phyloP scores from a whole-genome alignment of 1,284 basidiomycete species.

The Cystobasidium slooffiae region DNA sequence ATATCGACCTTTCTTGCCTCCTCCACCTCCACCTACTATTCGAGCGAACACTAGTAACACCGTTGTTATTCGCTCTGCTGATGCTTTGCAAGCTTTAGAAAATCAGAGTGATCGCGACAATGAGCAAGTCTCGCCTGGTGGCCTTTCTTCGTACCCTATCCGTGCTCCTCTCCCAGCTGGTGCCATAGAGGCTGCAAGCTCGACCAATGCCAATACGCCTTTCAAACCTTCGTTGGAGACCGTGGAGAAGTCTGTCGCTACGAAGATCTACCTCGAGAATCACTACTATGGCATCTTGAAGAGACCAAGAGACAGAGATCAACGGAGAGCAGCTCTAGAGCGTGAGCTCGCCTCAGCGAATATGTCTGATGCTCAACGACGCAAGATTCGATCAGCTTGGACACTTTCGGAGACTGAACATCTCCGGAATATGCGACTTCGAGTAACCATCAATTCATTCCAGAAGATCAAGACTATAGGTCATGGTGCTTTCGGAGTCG shows the following conservation, averaged over 20 bases:
- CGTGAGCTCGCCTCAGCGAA: slow-evolving; percentile 77
- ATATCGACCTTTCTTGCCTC: slow-evolving; percentile 36
- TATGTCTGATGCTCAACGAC: slow-evolving; percentile 71
- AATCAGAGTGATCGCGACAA: background rate
- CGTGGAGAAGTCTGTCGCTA: slow-evolving; percentile 87
- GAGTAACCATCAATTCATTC: slow-evolving; percentile 83
- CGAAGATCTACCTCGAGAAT: slow-evolving; percentile 95
- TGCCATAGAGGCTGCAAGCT: background rate
- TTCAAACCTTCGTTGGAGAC: slow-evolving; percentile 83
- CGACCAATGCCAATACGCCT: background rate
- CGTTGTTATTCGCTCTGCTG: slow-evolving; percentile 43
- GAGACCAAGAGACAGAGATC: slow-evolving; percentile 71
- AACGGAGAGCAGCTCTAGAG: slow-evolving; percentile 82
- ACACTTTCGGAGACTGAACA: slow-evolving; percentile 84
- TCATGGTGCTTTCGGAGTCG: slow-evolving; percentile 82
- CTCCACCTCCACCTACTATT: slow-evolving; percentile 24
- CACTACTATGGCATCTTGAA: slow-evolving; percentile 85
- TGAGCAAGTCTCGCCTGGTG: slow-evolving; percentile 37
- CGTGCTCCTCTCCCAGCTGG: background rate
- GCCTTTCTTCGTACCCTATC: slow-evolving; percentile 7
- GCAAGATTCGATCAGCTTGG: slow-evolving; percentile 75
- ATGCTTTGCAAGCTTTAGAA: background rate
- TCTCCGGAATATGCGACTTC: slow-evolving; percentile 77
- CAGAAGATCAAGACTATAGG: slow-evolving; percentile 92
- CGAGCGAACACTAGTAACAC: slow-evolving; percentile 45